Percentiles rank a stretch among this genome's conserved stretches.
phyloP scores from a whole-genome alignment of 352 stramenopile species.

The Phytopythium helicoides region DNA sequence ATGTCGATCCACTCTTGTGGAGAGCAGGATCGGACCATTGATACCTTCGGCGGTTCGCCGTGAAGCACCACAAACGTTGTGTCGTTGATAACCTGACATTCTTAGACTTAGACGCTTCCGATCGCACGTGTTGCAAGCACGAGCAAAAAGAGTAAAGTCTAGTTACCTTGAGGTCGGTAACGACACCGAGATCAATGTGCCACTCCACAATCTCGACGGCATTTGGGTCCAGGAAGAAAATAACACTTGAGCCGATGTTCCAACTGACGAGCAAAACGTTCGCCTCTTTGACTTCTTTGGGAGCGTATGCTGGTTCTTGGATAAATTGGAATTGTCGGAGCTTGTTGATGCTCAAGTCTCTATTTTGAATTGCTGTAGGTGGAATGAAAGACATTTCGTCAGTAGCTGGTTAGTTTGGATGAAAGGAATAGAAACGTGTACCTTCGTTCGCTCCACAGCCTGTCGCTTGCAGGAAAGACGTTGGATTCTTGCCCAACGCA shows the following conservation, averaged over 20 bases:
- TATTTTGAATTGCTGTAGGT: slow-evolving; percentile 45
- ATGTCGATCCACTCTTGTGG: slow-evolving; percentile 71
- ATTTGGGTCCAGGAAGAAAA: slow-evolving; percentile 84
- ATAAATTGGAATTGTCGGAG: slow-evolving; percentile 71
- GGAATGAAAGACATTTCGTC: too few relatives aligned
- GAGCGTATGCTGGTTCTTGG: slow-evolving; percentile 50
- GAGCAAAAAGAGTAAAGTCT: neutral
- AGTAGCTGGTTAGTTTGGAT: too few relatives aligned
- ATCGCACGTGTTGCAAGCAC: too few relatives aligned
- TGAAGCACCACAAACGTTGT: slow-evolving; percentile 69
- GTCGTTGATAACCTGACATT: slow-evolving; percentile 58
- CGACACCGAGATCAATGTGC: slow-evolving; percentile 83
- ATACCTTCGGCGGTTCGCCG: slow-evolving; percentile 72
- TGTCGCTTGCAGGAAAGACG: slow-evolving; percentile 53
- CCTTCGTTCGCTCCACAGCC: slow-evolving; percentile 57
- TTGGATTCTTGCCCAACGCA: slow-evolving; percentile 63
- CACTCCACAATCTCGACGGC: slow-evolving; percentile 85
- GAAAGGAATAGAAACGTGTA: slow-evolving; percentile 12
- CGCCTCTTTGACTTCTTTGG: slow-evolving; percentile 35
- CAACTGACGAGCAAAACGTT: slow-evolving; percentile 74
- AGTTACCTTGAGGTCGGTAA: slow-evolving; percentile 83
- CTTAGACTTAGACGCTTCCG: too few relatives aligned
- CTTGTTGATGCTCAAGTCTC: slow-evolving; percentile 81
- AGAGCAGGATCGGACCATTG: slow-evolving; percentile 68
- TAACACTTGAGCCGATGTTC: slow-evolving; percentile 72